These are phyloP conservation scores for Planoprotostelium fungivorum DNA, from an alignment of 78 protist species.

Conservation along the genomic window DNA sequence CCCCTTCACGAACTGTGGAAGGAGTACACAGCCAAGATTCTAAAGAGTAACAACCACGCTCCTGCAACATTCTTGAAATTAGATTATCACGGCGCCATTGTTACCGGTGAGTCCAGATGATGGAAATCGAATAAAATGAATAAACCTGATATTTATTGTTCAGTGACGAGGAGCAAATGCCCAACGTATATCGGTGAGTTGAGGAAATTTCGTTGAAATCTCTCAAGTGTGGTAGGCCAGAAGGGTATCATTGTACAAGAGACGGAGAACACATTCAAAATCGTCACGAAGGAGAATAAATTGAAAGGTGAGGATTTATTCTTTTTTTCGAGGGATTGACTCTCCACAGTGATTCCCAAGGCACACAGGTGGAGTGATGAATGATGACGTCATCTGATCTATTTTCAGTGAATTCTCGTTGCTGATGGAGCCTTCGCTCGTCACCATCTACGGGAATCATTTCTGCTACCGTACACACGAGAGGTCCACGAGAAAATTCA, in stretches of 20 bases:
- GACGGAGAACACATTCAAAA: constrained; percentile 53
- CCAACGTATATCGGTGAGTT: constrained; percentile 27
- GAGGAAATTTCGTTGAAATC: not conserved
- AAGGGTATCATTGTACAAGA: constrained; percentile 54
- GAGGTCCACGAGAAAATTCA: constrained; percentile 31
- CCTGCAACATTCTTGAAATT: constrained; percentile 16
- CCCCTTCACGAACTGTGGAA: constrained; percentile 41
- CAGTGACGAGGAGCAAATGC: constrained; percentile 25
- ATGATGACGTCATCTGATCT: not conserved
- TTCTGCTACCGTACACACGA: constrained; percentile 36
- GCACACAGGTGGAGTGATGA: not conserved
- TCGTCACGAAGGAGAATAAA: constrained; percentile 41
- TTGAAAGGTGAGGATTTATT: constrained; percentile 19
- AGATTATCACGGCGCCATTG: constrained; percentile 46
- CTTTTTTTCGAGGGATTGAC: not conserved
- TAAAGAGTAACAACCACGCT: constrained; percentile 5
- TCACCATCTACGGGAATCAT: constrained; percentile 42
- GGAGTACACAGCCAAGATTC: constrained; percentile 36
- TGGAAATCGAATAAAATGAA: not conserved
- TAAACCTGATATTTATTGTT: no score
- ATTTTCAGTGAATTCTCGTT: constrained; percentile 16
- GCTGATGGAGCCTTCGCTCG: not conserved
- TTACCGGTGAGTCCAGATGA: not conserved
- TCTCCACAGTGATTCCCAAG: constrained; percentile 26
- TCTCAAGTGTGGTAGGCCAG: constrained; percentile 16